Evolutionary conservation across 1,139 yeast species (phyloP), one percentile per base, ranked within the genome.

Genomic region (Scheffersomyces quercinus): DNA sequence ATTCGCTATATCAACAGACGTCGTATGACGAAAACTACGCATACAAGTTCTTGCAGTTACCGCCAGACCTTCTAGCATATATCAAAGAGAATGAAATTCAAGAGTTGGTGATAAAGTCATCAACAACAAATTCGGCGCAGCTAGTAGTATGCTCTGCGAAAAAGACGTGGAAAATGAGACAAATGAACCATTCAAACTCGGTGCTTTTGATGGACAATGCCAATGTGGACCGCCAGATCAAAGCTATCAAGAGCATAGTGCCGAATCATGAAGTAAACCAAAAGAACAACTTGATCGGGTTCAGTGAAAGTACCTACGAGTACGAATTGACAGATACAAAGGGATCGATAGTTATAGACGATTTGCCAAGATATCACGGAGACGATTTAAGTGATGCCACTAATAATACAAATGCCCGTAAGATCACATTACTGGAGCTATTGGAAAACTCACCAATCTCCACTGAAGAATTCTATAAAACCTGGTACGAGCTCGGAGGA

Each of bases 121-220:
- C 55, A 2, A 48, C 49, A 3, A 14, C 38, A 14, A 51, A 44
- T 24, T 43, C 45, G n/a, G 49, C 73, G 16, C 77, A 77, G 36
- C 73, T 86, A 20, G 87, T 83, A 26, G 60, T 88, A n/a, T 84
- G 91, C 47, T 79, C 95, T 0, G 56, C 65, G 7, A 53, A 67
- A 34, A 63, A 71, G 43, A 85, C 96, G 0, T 89, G 81, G 78
- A 72, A 72, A 43, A 58, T 90, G 15, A 75, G 91, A 38, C 91
- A 86, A 55, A 84, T 88, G 73, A 88, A 88, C 59, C 97, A 91
- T 62, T 87, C 97, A 8, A 90, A 91, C 60, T 79, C 95, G 1
- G 83, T 87, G 10, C 62, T 89, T 53, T 53, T 90, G 29, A 64
- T 82, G 60, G 66, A 71, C 29, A 64, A 69, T 39, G 48, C 58